Conservation (phyloP, 106 monocot species). For the Dioscorea alata region DNA sequence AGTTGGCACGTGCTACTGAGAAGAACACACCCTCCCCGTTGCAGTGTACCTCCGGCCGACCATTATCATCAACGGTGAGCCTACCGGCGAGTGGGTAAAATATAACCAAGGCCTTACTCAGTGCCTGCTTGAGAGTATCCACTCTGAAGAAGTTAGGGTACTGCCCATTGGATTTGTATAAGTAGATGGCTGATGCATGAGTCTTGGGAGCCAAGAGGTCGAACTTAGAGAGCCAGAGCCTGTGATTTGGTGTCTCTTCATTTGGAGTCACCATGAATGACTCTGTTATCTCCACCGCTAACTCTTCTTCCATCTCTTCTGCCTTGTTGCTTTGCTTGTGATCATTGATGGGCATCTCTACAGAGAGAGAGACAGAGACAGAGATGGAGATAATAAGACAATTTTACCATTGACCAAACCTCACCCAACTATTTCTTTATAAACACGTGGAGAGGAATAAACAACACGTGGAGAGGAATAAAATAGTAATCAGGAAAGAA, state of each 20-base stretch:
- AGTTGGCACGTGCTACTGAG: slow-evolving; percentile 26
- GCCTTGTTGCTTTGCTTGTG: too few species aligned
- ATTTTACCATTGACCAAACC: too few species aligned
- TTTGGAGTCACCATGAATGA: slow-evolving; percentile 12
- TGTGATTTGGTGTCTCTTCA: slow-evolving; percentile 10
- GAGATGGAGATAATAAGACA: too few species aligned
- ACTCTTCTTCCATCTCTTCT: too few species aligned
- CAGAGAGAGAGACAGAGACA: too few species aligned
- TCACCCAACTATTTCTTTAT: too few species aligned
- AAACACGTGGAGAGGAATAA: too few species aligned
- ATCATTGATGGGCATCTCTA: too few species aligned
- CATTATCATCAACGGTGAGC: slow-evolving; percentile 15
- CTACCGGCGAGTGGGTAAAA: slow-evolving; percentile 55
- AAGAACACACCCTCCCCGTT: slow-evolving; percentile 48
- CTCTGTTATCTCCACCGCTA: too few species aligned
- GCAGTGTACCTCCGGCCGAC: slow-evolving; percentile 44
- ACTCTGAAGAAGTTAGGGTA: neutral
- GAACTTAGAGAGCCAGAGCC: slow-evolving; percentile 21
- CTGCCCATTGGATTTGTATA: slow-evolving; percentile 7
- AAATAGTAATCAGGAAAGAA: too few species aligned
- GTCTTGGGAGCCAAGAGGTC: too few species aligned
- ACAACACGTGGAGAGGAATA: too few species aligned
- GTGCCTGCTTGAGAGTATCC: slow-evolving; percentile 10
- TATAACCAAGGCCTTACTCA: slow-evolving; percentile 27
- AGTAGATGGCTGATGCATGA: slow-evolving; percentile 18